These are phyloP conservation scores for Syzygium aromaticum DNA, from an alignment of 345 rosid species.

Conservation along the genomic window DNA sequence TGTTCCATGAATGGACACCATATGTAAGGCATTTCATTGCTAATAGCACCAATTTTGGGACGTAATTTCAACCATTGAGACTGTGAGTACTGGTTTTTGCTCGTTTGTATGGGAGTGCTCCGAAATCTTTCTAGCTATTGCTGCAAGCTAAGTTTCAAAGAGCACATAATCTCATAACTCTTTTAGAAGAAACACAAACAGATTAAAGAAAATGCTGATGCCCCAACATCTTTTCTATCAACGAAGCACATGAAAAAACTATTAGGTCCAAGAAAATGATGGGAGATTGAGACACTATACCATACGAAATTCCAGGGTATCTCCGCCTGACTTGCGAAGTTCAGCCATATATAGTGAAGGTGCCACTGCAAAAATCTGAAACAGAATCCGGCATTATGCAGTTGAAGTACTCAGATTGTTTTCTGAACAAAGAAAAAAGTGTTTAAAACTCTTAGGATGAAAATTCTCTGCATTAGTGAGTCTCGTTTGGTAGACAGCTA, in stretches of 20 bases:
- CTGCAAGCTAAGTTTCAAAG: neutral
- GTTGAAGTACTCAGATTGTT: neutral
- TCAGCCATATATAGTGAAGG: conserved; percentile 90
- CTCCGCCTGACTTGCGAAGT: conserved; percentile 76
- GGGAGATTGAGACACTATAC: conserved; percentile 12
- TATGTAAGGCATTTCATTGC: no score
- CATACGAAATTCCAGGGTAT: conserved; percentile 87
- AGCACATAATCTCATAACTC: neutral
- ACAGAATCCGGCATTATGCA: neutral
- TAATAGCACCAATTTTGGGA: neutral
- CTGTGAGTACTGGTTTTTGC: neutral
- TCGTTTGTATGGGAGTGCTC: neutral
- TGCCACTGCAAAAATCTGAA: conserved; percentile 79
- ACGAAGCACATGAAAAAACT: neutral
- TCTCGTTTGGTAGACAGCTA: neutral
- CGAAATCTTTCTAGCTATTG: neutral
- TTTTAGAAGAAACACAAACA: neutral
- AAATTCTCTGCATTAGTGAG: neutral
- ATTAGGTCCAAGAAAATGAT: neutral
- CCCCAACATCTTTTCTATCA: neutral
- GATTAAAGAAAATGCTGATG: neutral
- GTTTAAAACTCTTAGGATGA: neutral
- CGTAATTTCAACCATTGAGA: neutral
- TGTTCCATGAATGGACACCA: neutral
- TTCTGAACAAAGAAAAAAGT: neutral